Conservation (phyloP, 768 basidiomycete species). For the Rhodotorula sphaerocarpa region DNA sequence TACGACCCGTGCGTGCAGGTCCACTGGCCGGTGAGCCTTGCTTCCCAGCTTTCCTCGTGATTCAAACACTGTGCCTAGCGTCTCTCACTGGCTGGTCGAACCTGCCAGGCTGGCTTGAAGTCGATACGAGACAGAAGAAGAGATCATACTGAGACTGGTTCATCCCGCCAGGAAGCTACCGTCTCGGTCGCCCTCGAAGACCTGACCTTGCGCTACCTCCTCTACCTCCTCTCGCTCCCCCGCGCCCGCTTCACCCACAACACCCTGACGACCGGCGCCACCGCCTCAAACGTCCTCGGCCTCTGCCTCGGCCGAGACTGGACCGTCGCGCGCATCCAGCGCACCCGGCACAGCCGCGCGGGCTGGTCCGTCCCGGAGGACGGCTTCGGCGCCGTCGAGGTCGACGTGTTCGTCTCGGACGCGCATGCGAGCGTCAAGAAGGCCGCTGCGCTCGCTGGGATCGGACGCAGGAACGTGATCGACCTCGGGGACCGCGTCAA, state of each 20-base stretch:
- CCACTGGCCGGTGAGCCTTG: conserved; percentile 32
- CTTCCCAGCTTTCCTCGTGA: background rate
- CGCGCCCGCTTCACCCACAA: conserved; percentile 40
- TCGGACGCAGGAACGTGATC: conserved; percentile 45
- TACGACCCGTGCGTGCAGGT: conserved; percentile 46
- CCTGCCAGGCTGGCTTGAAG: too few species aligned
- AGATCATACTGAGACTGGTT: too few species aligned
- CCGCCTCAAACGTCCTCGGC: conserved; percentile 47
- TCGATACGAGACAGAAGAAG: too few species aligned
- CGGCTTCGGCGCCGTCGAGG: conserved; percentile 42
- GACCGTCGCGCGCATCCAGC: conserved; percentile 39
- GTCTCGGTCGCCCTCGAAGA: conserved; percentile 35
- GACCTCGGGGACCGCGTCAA: conserved; percentile 35
- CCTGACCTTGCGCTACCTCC: conserved; percentile 33
- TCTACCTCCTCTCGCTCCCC: conserved; percentile 35
- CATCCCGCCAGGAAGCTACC: conserved; percentile 33
- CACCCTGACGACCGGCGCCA: conserved; percentile 48
- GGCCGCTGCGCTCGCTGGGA: conserved; percentile 45
- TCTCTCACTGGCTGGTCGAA: too few species aligned
- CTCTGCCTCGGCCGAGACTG: conserved; percentile 46
- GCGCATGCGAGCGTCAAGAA: conserved; percentile 48
- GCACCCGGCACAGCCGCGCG: background rate
- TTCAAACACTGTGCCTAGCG: too few species aligned
- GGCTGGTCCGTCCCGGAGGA: conserved; percentile 45
- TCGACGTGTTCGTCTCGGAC: conserved; percentile 43